Evolutionary conservation across 176 grass and related monocot genomes (phyloP).

Genomic region (Cenchrus purpureus): DNA sequence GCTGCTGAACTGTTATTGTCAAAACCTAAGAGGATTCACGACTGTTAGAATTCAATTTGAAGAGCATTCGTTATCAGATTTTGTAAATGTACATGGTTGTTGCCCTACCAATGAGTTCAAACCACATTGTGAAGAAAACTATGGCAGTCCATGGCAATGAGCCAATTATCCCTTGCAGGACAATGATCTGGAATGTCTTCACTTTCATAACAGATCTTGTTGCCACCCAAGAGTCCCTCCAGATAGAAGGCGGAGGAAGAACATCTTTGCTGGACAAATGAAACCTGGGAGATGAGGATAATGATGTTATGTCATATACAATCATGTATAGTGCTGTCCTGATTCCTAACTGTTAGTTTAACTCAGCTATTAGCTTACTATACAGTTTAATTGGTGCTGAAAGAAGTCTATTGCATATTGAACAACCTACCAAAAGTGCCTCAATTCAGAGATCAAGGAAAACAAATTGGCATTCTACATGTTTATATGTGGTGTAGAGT

Average conservation of each 20-base stretch:
- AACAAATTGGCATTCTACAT: neutral
- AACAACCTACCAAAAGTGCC: neutral
- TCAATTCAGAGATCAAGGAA: neutral
- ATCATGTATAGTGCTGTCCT: neutral
- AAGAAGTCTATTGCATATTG: neutral
- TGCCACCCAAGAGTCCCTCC: constrained; percentile 75
- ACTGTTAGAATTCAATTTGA: neutral
- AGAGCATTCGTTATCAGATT: constrained; percentile 1
- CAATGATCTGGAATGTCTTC: constrained; percentile 95
- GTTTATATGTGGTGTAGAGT: neutral
- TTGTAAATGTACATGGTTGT: neutral
- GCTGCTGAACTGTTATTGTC: constrained; percentile 77
- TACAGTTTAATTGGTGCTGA: neutral
- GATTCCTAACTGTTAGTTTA: constrained; percentile 7
- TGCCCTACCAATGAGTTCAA: constrained; percentile 85
- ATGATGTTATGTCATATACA: constrained; percentile 6
- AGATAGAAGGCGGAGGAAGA: constrained; percentile 57
- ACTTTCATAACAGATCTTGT: constrained; percentile 85
- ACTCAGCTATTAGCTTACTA: neutral
- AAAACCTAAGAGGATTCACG: constrained; percentile 61
- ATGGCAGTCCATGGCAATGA: constrained; percentile 87
- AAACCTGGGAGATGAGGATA: constrained; percentile 48
- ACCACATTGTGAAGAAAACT: constrained; percentile 99
- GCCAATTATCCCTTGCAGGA: constrained; percentile 89
- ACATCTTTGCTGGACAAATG: constrained; percentile 60